Evolutionary conservation across 148 eudicot genomes (phyloP).

Genomic region (Chenopodium formosanum): DNA sequence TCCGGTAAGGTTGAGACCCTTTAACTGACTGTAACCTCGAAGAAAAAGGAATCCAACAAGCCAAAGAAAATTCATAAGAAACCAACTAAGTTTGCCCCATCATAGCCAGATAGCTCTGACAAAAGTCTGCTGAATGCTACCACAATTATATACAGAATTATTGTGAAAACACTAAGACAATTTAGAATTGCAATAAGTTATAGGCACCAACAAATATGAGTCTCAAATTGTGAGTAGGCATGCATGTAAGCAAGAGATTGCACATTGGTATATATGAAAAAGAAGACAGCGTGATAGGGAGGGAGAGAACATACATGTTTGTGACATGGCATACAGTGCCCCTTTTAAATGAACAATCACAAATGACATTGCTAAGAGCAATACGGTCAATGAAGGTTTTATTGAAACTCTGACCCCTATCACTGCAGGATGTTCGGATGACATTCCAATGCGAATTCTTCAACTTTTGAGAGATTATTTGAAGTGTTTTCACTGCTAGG

Average conservation of each 20-base stretch:
- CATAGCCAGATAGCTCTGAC: not conserved
- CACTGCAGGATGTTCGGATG: constrained; percentile 44
- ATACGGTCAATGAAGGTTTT: not conserved
- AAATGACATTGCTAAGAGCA: constrained; percentile 46
- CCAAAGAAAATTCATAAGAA: not conserved
- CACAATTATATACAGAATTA: not conserved
- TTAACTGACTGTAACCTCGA: constrained; percentile 46
- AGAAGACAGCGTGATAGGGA: not conserved
- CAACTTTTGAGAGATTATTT: constrained; percentile 46
- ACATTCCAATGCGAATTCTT: constrained; percentile 42
- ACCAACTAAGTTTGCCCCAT: not conserved
- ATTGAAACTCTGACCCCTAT: constrained; percentile 32
- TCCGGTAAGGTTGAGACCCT: constrained; percentile 73
- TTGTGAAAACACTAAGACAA: too few relatives aligned
- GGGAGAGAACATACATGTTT: constrained; percentile 46
- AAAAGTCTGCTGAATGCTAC: not conserved
- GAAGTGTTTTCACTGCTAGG: constrained; percentile 50
- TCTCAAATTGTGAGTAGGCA: not conserved
- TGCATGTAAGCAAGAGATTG: too few relatives aligned
- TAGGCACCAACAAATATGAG: not conserved
- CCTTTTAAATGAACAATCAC: constrained; percentile 52
- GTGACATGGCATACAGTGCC: constrained; percentile 69
- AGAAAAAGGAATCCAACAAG: not conserved
- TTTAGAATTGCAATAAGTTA: not conserved
- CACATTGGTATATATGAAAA: not conserved